Evolutionary conservation across 2,329 filamentous ascomycete species (phyloP).

Genomic region (Hypoxylon rubiginosum): DNA sequence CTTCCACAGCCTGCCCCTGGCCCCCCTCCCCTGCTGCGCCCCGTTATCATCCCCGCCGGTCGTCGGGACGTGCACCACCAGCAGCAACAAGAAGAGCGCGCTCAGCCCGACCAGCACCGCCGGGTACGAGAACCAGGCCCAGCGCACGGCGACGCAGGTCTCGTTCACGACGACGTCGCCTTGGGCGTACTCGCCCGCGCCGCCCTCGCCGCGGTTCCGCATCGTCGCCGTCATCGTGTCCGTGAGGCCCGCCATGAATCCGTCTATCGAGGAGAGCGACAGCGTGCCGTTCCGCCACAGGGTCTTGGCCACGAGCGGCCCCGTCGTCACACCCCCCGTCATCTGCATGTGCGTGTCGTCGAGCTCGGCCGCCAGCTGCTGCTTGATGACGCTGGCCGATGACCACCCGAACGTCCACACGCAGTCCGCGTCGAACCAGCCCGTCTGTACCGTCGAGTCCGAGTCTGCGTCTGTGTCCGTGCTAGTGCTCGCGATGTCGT

Average conservation of each 20-base stretch:
- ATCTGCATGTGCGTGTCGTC: conserved; percentile 10
- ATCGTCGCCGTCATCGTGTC: conserved; percentile 25
- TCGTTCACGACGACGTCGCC: conserved; percentile 9
- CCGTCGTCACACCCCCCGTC: conserved; percentile 9
- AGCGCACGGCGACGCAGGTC: conserved; percentile 15
- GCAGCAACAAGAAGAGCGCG: conserved; percentile 1
- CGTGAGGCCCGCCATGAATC: not conserved
- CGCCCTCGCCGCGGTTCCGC: conserved; percentile 11
- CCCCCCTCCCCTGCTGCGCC: too few relatives aligned
- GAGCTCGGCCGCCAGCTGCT: conserved; percentile 1
- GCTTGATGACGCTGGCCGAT: not conserved
- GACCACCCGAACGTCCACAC: conserved; percentile 7
- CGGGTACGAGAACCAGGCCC: conserved; percentile 28
- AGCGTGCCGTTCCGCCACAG: conserved; percentile 23
- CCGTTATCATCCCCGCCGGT: too few relatives aligned
- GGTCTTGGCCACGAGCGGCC: conserved; percentile 12
- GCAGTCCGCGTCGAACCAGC: conserved; percentile 14
- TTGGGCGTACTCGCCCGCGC: conserved; percentile 2
- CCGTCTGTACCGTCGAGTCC: not conserved
- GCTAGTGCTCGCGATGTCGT: not conserved
- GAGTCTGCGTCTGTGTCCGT: too few relatives aligned
- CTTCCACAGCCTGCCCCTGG: conserved; percentile 13
- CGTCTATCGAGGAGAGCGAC: not conserved
- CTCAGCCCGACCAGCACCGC: conserved; percentile 12
- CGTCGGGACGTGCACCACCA: conserved; percentile 1